Conservation (phyloP, 1,284 basidiomycete genomes). For the Austroboletus niveus region DNA sequence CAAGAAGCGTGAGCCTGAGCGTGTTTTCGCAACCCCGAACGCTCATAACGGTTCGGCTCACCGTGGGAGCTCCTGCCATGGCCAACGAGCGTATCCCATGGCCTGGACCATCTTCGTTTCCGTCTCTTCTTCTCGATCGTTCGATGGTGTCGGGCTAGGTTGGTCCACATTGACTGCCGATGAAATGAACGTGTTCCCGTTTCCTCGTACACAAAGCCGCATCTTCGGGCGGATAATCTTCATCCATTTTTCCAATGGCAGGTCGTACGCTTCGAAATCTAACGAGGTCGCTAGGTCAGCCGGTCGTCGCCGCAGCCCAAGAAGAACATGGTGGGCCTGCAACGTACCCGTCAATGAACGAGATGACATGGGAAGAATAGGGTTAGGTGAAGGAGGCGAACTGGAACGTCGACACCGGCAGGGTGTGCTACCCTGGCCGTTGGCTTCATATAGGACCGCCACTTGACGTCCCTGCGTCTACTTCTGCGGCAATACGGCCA, state of each 20-base stretch:
- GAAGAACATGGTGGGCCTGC: no score
- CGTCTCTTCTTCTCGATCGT: background rate
- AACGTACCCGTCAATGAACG: constrained; percentile 8
- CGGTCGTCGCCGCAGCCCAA: background rate
- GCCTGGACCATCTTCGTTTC: background rate
- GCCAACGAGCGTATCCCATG: constrained; percentile 2
- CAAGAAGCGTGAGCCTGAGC: background rate
- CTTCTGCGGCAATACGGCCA: no score
- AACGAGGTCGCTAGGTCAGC: background rate
- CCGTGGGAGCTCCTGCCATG: constrained; percentile 4
- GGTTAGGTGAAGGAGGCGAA: background rate
- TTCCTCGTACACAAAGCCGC: constrained; percentile 7
- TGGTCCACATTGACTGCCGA: background rate
- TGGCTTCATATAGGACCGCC: background rate
- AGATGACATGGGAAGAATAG: background rate
- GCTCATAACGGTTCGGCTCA: background rate
- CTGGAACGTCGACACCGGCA: background rate
- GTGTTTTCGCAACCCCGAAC: background rate
- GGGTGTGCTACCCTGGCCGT: background rate
- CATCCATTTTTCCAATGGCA: constrained; percentile 13
- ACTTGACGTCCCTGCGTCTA: background rate
- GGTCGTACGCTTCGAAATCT: constrained; percentile 15
- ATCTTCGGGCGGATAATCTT: constrained; percentile 9
- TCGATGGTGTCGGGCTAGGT: background rate
- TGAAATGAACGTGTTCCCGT: constrained; percentile 2